Conservation (phyloP, 2,329 filamentous ascomycete species). For the Beauveria sp. region DNA sequence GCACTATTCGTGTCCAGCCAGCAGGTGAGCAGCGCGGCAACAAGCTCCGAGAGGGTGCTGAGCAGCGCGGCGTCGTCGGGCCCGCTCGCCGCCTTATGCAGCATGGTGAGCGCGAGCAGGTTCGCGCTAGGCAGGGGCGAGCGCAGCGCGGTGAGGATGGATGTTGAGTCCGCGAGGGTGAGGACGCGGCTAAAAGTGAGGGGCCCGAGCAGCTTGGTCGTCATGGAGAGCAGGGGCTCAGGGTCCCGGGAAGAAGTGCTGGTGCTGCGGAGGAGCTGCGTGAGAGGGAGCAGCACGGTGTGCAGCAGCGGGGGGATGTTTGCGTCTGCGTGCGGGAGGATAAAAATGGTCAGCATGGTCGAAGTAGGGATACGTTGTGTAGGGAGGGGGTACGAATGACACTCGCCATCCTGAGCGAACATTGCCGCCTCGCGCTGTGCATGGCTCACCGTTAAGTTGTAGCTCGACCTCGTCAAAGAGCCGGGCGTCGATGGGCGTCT, state of each 20-base stretch:
- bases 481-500: conserved; percentile 35
- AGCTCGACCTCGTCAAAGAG: conserved; percentile 54
- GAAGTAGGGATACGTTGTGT: too few species aligned
- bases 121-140: conserved; percentile 50
- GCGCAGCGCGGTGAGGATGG: conserved; percentile 43
- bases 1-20: conserved; percentile 27
- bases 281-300: conserved; percentile 46
- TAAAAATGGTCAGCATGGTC: background rate
- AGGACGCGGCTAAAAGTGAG: conserved; percentile 45
- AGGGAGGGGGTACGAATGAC: too few species aligned
- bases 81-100: conserved; percentile 45
- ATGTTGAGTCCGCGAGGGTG: conserved; percentile 42
- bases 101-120: conserved; percentile 47
- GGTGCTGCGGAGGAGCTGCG: conserved; percentile 43
- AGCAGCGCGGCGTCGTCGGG: conserved; percentile 44
- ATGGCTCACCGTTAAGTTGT: conserved; percentile 43
- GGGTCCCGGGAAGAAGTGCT: conserved; percentile 43
- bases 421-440: too few species aligned
- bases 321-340: conserved; percentile 28
- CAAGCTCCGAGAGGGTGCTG: conserved; percentile 39
- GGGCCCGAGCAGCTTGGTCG: conserved; percentile 48
- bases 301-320: conserved; percentile 47
- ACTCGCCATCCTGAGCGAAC: too few species aligned
- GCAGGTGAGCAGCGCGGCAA: conserved; percentile 39
- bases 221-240: conserved; percentile 41